A percentile compares a stretch with the other conserved stretches of the same genome.
Conservation (phyloP, 2,329 filamentous ascomycete species). For the Aspergillus sp. region DNA sequence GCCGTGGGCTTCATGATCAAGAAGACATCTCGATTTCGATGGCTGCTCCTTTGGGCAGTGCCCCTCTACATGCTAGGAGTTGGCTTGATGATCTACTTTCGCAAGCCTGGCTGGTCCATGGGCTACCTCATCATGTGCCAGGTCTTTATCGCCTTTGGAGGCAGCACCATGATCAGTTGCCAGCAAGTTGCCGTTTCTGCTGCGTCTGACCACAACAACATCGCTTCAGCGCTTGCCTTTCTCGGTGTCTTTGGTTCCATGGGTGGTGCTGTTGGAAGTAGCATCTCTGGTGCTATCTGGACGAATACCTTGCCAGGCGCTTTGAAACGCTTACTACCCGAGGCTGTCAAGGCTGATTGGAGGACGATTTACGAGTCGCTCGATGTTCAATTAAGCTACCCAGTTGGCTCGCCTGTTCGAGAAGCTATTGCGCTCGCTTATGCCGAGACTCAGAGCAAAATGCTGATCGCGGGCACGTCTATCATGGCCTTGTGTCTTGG, state of each 20-base stretch:
- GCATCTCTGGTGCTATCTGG: slow-evolving; percentile 67
- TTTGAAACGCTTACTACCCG: slow-evolving; percentile 35
- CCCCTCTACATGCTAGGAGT: slow-evolving; percentile 59
- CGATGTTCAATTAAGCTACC: slow-evolving; percentile 34
- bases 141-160: slow-evolving; percentile 61
- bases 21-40: slow-evolving; percentile 58
- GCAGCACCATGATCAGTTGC: slow-evolving; percentile 57
- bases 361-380: slow-evolving; percentile 21
- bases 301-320: slow-evolving; percentile 57
- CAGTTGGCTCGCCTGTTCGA: slow-evolving; percentile 51
- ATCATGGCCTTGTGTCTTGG: slow-evolving; percentile 50
- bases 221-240: slow-evolving; percentile 61
- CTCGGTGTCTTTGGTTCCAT: slow-evolving; percentile 60
- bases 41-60: slow-evolving; percentile 56
- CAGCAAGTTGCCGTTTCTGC: slow-evolving; percentile 62
- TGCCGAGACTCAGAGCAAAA: slow-evolving; percentile 56
- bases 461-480: slow-evolving; percentile 56
- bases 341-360: slow-evolving; percentile 18
- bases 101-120: slow-evolving; percentile 50
- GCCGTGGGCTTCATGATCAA: slow-evolving; percentile 58
- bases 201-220: slow-evolving; percentile 58
- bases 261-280: slow-evolving; percentile 58
- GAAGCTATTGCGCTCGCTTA: slow-evolving; percentile 66
- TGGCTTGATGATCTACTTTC: slow-evolving; percentile 63
- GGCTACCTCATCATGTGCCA: slow-evolving; percentile 64